These are phyloP conservation scores for Rosa chinensis DNA, from an alignment of 306 rosid genomes.

Conservation along the genomic window DNA sequence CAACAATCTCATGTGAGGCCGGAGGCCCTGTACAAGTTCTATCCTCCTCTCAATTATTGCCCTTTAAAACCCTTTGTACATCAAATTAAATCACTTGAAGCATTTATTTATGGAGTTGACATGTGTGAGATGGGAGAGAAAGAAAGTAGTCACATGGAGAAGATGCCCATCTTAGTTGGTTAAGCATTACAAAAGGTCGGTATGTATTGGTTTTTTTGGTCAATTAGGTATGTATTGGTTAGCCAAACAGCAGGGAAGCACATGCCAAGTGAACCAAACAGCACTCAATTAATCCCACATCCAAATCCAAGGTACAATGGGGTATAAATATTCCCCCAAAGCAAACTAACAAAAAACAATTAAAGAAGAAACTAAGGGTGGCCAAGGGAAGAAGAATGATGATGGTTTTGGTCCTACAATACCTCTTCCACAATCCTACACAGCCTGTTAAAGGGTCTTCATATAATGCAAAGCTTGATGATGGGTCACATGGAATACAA, in stretches of 20 bases:
- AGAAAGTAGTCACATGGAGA: slow-evolving; percentile 44
- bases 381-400: slow-evolving; percentile 28
- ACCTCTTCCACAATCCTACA: slow-evolving; percentile 47
- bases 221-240: background rate
- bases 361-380: slow-evolving; percentile 36
- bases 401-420: slow-evolving; percentile 51
- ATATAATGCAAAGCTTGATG: slow-evolving; percentile 60
- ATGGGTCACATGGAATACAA: slow-evolving; percentile 72
- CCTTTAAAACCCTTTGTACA: background rate
- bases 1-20: background rate
- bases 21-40: background rate
- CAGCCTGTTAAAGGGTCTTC: slow-evolving; percentile 66
- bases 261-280: slow-evolving; percentile 45
- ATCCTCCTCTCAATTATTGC: background rate
- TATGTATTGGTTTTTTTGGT: background rate
- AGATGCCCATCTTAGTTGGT: slow-evolving; percentile 35
- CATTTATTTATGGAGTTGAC: background rate
- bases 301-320: slow-evolving; percentile 43
- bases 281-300: slow-evolving; percentile 41
- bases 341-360: slow-evolving; percentile 29
- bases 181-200: slow-evolving; percentile 18
- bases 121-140: background rate
- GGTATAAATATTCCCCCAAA: slow-evolving; percentile 34
- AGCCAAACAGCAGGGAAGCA: slow-evolving; percentile 25
- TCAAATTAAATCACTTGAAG: background rate